Conservation (phyloP, 306 rosid species). For the Castanea crenata region DNA sequence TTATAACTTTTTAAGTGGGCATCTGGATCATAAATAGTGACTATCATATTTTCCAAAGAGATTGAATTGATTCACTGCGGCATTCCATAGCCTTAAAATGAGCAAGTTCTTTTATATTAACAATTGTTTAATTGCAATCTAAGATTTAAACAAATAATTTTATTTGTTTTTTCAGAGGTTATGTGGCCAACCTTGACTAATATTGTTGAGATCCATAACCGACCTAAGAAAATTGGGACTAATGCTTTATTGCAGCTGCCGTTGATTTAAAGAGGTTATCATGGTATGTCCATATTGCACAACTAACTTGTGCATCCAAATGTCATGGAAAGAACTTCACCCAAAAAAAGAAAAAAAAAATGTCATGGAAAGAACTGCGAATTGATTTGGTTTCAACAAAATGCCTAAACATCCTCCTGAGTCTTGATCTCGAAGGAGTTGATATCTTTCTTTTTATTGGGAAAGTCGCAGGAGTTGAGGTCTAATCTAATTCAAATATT, state of each 20-base stretch:
- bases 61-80: neutral
- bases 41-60: neutral
- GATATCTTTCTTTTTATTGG: neutral
- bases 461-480: too few species aligned
- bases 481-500: neutral
- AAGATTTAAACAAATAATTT: neutral
- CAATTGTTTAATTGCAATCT: too few species aligned
- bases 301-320: too few species aligned
- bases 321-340: too few species aligned
- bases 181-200: too few species aligned
- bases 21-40: neutral
- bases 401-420: neutral
- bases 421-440: neutral
- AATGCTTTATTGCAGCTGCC: too few species aligned
- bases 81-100: neutral
- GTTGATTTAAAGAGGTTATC: too few species aligned
- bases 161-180: too few species aligned
- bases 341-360: too few species aligned
- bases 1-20: neutral
- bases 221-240: too few species aligned
- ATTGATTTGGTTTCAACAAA: neutral
- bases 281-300: too few species aligned
- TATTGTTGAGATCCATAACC: too few species aligned
- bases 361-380: neutral
- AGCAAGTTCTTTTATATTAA: neutral